Conservation (phyloP, 371 early-diverging fungal species). For the Mucor saturninus region DNA sequence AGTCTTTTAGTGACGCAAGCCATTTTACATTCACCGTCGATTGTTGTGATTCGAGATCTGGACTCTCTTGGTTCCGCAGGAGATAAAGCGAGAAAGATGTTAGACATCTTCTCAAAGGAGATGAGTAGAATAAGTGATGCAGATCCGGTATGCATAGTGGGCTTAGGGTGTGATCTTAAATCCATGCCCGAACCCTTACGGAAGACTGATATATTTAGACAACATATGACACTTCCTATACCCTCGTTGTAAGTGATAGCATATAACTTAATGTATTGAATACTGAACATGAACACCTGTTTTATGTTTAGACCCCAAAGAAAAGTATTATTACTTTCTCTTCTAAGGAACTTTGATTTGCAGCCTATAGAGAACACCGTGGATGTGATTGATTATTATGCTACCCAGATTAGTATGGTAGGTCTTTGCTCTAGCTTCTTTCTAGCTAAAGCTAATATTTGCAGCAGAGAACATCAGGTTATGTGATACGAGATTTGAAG, state of each 20-base stretch:
- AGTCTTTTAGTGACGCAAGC: constrained; percentile 30
- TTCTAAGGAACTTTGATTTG: constrained; percentile 22
- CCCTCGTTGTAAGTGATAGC: constrained; percentile 37
- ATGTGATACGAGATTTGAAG: constrained; percentile 62
- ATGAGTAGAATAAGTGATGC: constrained; percentile 24
- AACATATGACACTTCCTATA: constrained; percentile 45
- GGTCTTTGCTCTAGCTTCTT: not conserved
- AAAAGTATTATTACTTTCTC: constrained; percentile 15
- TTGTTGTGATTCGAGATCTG: constrained; percentile 35
- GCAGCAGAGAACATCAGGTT: constrained; percentile 62
- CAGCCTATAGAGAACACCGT: constrained; percentile 4
- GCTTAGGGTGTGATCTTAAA: constrained; percentile 34
- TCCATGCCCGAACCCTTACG: constrained; percentile 35
- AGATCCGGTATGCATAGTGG: constrained; percentile 36
- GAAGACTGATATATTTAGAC: constrained; percentile 44
- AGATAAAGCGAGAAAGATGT: constrained; percentile 22
- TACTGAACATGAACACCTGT: not conserved
- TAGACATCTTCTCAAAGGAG: constrained; percentile 22
- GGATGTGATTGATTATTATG: constrained; percentile 20
- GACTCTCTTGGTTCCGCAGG: constrained; percentile 24
- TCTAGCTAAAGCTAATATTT: not conserved
- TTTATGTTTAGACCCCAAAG: constrained; percentile 33
- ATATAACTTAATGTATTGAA: no score
- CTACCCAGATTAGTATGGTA: constrained; percentile 41
- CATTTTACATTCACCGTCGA: constrained; percentile 24